Conservation (phyloP, 208 protist genomes). For the Trypanosoma conorhini region DNA sequence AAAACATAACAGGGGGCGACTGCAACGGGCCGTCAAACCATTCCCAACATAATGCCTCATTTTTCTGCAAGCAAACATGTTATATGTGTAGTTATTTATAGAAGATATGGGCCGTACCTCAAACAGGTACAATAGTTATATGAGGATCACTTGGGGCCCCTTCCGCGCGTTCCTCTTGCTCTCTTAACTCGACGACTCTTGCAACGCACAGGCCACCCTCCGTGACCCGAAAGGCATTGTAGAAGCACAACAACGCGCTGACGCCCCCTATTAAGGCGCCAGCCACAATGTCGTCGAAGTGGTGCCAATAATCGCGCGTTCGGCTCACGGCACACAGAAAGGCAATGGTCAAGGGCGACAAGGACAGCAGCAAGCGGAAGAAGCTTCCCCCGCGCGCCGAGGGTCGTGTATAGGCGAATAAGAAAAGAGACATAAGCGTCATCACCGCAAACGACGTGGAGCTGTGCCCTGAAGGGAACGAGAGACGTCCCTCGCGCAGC, state of each 20-base stretch:
- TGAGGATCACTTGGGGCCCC: not conserved
- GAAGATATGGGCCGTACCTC: not conserved
- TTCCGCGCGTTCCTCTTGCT: not conserved
- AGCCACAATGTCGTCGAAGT: conserved; percentile 84
- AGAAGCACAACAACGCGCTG: conserved; percentile 44
- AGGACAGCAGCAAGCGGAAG: conserved; percentile 47
- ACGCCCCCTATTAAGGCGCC: conserved; percentile 70
- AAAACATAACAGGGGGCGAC: too few species aligned
- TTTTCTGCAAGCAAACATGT: too few species aligned
- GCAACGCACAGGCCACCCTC: conserved; percentile 4
- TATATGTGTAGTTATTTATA: not conserved
- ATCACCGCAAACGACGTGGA: conserved; percentile 79
- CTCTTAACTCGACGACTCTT: not conserved
- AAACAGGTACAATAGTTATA: not conserved
- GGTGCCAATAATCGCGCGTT: conserved; percentile 86
- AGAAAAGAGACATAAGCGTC: conserved; percentile 66
- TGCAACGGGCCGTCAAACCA: too few species aligned
- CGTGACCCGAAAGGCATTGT: conserved; percentile 15
- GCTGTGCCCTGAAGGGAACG: conserved; percentile 93
- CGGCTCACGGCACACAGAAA: conserved; percentile 74
- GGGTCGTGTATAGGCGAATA: conserved; percentile 63
- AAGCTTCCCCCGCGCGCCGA: conserved; percentile 70
- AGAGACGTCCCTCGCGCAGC: conserved; percentile 77
- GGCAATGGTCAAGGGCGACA: conserved; percentile 58
- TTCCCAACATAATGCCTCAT: too few species aligned